Evolutionary conservation across 148 eudicot species (phyloP).

Genomic region (Hydrangea macrophylla): DNA sequence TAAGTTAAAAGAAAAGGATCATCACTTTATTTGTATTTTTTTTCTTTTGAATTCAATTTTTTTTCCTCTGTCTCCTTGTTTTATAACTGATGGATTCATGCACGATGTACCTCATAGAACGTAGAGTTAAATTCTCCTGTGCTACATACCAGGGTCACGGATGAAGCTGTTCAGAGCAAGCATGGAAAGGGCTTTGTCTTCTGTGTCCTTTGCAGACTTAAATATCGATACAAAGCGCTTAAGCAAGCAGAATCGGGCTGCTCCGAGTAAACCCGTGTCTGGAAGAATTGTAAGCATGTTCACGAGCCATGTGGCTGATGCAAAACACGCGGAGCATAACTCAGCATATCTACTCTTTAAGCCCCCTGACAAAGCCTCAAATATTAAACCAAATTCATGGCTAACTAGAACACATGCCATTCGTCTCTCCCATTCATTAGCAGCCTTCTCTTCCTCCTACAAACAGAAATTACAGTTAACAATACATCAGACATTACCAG

Average conservation of each 20-base stretch:
- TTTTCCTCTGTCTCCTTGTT: too few species aligned
- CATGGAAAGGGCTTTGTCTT: slow-evolving; percentile 45
- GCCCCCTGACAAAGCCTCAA: slow-evolving; percentile 51
- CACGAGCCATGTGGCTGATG: slow-evolving; percentile 50
- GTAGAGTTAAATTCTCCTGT: too few species aligned
- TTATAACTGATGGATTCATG: too few species aligned
- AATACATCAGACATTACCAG: neutral
- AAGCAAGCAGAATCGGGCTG: slow-evolving; percentile 49
- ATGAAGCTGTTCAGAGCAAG: slow-evolving; percentile 48
- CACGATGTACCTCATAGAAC: too few species aligned
- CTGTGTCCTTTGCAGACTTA: slow-evolving; percentile 37
- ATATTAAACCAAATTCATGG: slow-evolving; percentile 49
- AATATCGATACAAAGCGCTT: slow-evolving; percentile 40
- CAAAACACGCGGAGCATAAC: slow-evolving; percentile 37
- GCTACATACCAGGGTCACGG: slow-evolving; percentile 35
- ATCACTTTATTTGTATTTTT: too few species aligned
- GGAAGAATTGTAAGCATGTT: slow-evolving; percentile 46
- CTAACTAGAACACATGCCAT: slow-evolving; percentile 43
- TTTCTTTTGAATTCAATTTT: too few species aligned
- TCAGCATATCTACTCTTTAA: slow-evolving; percentile 45
- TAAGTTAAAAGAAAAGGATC: too few species aligned
- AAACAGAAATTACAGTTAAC: neutral
- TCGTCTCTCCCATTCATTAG: slow-evolving; percentile 48
- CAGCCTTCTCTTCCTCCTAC: slow-evolving; percentile 47
- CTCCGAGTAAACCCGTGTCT: slow-evolving; percentile 46